Evolutionary conservation across 2,329 filamentous ascomycete genomes (phyloP), one percentile per base, ranked within the genome.

Genomic region (Zelopaecilomyces penicillatus): DNA sequence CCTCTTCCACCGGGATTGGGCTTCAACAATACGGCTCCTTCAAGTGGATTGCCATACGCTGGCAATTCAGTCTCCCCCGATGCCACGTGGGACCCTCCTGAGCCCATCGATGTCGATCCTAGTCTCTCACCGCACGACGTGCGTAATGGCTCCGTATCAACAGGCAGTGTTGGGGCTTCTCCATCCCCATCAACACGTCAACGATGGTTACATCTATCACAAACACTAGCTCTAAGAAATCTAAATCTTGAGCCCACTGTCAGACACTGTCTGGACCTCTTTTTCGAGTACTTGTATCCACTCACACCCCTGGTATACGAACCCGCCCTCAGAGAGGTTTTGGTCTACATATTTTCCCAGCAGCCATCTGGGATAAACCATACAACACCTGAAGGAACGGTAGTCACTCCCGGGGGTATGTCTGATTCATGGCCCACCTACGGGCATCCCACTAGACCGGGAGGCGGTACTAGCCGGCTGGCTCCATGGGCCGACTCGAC

Each of bases 241-340:
- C 45, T 49, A 11, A 49, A 52, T 39, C 44, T 62, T 6, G 54
- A 63, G 28, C 48, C 48, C 5, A 50, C 60, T 5, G 54, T 62
- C 5, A 56, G 53, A 27, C 54, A 56, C 28, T 69, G 65, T 41
- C 57, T 69, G 30, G 58, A 66, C 44, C 49, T 69, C 19, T 70
- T 68, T 46, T 69, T 68, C 30, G 57, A 68, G 42, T 68, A 68
- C 40, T 64, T 70, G 3, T 69, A 65, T 41, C 67, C 67, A 2
- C 57, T 70, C 2, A 69, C 61, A 12, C 66, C 66, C 2, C 48
- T 69, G 36, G 60, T 69, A 3, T 66, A 70, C 47, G 66, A 69
- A 38, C 59, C 65, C 0, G 67, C 60, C 51, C 54, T 69, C 5
- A 60, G 66, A 10, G 54, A 63, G 28, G 63, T 57, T 12, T 46